phyloP scores from a whole-genome alignment of 1,284 basidiomycete genomes.

The Schizophyllum commune region DNA sequence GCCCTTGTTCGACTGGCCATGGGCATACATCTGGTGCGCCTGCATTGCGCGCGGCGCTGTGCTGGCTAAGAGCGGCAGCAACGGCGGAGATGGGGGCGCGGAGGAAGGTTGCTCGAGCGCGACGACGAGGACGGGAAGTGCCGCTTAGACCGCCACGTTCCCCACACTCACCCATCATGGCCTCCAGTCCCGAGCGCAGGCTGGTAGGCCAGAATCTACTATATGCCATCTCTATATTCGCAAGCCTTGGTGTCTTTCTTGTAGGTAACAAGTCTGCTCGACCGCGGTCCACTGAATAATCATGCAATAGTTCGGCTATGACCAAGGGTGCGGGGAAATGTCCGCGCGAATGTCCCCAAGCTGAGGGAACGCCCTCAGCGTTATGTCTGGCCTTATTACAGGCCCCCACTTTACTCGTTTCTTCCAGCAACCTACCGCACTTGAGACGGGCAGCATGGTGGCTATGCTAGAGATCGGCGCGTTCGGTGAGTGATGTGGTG shows the following conservation, averaged over 20 bases:
- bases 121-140: neutral
- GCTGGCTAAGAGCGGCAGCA: neutral
- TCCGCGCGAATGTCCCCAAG: neutral
- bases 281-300: conserved; percentile 11
- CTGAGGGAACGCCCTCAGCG: conserved; percentile 30
- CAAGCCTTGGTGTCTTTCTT: conserved; percentile 81
- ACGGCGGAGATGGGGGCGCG: neutral
- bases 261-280: conserved; percentile 34
- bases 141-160: neutral
- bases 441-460: conserved; percentile 79
- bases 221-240: conserved; percentile 76
- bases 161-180: neutral
- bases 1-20: conserved; percentile 39
- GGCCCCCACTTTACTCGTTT: conserved; percentile 82
- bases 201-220: conserved; percentile 70
- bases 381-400: conserved; percentile 92
- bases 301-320: conserved; percentile 70
- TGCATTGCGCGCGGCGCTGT: conserved; percentile 21
- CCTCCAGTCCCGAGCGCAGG: neutral
- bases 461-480: conserved; percentile 89
- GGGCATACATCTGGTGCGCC: conserved; percentile 30
- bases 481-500: conserved; percentile 49
- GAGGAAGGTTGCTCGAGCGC: neutral
- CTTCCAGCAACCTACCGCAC: conserved; percentile 69
- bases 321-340: conserved; percentile 66